Conservation (phyloP, 768 basidiomycete genomes). For the Ramaria sp. region DNA sequence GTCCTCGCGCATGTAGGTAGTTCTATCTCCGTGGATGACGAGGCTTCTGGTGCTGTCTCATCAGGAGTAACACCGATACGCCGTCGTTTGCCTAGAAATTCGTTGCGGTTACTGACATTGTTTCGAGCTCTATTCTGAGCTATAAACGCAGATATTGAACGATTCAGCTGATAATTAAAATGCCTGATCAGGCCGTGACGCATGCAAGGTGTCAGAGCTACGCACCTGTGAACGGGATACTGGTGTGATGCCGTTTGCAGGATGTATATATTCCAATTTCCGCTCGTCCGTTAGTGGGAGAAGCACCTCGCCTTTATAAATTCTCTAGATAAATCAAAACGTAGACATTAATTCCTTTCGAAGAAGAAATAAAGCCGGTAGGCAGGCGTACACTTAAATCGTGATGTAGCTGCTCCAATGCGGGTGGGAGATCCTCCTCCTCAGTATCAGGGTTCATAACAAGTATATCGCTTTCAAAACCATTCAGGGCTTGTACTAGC, state of each 20-base stretch:
- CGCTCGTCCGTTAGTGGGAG: slow-evolving; percentile 35
- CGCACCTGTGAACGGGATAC: slow-evolving; percentile 52
- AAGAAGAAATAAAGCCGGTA: background rate
- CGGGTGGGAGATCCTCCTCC: slow-evolving; percentile 40
- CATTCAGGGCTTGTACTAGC: slow-evolving; percentile 46
- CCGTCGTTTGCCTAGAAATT: slow-evolving; percentile 56
- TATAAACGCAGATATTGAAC: slow-evolving; percentile 61
- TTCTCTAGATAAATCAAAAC: background rate
- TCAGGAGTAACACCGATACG: slow-evolving; percentile 26
- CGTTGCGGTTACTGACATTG: slow-evolving; percentile 64
- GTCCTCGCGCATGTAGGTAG: slow-evolving; percentile 58
- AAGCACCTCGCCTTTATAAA: background rate
- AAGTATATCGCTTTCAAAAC: slow-evolving; percentile 62
- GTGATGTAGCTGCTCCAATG: slow-evolving; percentile 40
- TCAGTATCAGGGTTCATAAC: slow-evolving; percentile 64
- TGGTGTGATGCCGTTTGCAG: slow-evolving; percentile 34
- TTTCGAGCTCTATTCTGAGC: slow-evolving; percentile 62
- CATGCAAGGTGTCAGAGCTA: slow-evolving; percentile 9
- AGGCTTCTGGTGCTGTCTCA: slow-evolving; percentile 11
- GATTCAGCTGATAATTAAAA: slow-evolving; percentile 40
- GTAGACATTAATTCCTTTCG: background rate
- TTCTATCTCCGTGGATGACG: background rate
- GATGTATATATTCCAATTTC: slow-evolving; percentile 52
- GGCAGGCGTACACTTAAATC: slow-evolving; percentile 36
- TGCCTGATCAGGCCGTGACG: background rate